These are phyloP conservation scores for Acorus calamus DNA, from an alignment of 106 monocot genomes.

Conservation along the genomic window DNA sequence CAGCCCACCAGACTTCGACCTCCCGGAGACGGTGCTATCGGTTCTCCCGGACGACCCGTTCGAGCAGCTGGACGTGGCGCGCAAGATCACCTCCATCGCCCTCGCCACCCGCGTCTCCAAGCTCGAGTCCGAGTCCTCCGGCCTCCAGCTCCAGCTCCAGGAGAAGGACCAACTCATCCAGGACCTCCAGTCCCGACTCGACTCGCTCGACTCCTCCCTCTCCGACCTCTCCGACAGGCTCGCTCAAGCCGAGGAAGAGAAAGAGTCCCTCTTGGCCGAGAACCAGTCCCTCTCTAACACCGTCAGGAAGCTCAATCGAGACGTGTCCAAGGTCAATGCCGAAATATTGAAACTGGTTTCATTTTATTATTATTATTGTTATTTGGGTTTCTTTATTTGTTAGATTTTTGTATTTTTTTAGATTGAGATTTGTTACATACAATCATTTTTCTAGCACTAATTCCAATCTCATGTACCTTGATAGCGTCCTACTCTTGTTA, in stretches of 20 bases:
- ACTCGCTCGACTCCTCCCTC: constrained; percentile 45
- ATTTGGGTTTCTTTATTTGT: constrained; percentile 2
- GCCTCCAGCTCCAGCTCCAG: constrained; percentile 29
- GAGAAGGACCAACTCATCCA: constrained; percentile 50
- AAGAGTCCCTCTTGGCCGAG: constrained; percentile 56
- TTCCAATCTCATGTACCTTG: too few species aligned
- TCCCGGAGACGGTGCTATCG: constrained; percentile 49
- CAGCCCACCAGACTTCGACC: constrained; percentile 21
- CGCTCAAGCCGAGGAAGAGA: constrained; percentile 47
- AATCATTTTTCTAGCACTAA: too few species aligned
- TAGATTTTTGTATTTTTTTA: too few species aligned
- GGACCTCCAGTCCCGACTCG: constrained; percentile 53
- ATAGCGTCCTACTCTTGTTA: too few species aligned
- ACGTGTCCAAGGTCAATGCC: constrained; percentile 56
- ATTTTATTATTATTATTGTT: constrained; percentile 1
- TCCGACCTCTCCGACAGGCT: constrained; percentile 39
- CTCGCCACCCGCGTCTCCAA: constrained; percentile 59
- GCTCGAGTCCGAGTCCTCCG: constrained; percentile 54
- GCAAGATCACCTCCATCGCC: constrained; percentile 93
- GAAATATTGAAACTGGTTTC: background rate
- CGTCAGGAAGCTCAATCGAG: constrained; percentile 77
- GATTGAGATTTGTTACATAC: too few species aligned
- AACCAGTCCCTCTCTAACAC: constrained; percentile 59
- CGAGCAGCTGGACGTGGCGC: constrained; percentile 92
- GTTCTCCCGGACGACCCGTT: constrained; percentile 86